Conservation (phyloP, 2,329 filamentous ascomycete species). For the Scedosporium apiospermum region DNA sequence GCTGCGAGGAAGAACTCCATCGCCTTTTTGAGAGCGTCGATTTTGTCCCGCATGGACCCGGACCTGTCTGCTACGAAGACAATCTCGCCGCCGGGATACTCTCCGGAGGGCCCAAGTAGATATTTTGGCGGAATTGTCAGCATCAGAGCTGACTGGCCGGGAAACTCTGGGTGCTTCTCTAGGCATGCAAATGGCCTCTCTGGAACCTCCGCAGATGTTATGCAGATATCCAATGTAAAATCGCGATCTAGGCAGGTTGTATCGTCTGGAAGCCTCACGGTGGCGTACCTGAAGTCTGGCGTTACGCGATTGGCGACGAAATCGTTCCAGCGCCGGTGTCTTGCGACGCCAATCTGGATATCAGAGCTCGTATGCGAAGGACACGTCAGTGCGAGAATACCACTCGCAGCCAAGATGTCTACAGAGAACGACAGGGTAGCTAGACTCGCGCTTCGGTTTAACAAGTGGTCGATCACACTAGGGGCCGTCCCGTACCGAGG, state of each 20-base stretch:
- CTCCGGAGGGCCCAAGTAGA: background rate
- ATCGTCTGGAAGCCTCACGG: background rate
- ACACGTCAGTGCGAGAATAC: too few relatives aligned
- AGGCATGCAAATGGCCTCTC: background rate
- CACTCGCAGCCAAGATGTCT: background rate
- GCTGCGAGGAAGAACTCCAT: conserved; percentile 49
- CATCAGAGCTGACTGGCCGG: background rate
- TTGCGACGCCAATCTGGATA: background rate
- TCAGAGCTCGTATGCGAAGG: too few relatives aligned
- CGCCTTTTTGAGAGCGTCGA: conserved; percentile 35
- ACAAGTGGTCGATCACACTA: background rate
- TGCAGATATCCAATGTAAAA: background rate
- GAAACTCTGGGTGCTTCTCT: background rate
- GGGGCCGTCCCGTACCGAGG: background rate
- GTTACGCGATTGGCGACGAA: too few relatives aligned
- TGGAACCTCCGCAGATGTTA: too few relatives aligned
- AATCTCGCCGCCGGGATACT: background rate
- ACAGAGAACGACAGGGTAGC: background rate
- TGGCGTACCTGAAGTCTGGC: background rate
- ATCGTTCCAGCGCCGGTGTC: background rate
- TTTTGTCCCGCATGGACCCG: conserved; percentile 34
- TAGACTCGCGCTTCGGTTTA: too few relatives aligned
- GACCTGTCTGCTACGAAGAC: conserved; percentile 11
- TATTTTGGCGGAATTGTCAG: background rate
- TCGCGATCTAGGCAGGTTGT: background rate